Conservation (phyloP, 2,329 filamentous ascomycete genomes). For the Plectosphaerella sp. region DNA sequence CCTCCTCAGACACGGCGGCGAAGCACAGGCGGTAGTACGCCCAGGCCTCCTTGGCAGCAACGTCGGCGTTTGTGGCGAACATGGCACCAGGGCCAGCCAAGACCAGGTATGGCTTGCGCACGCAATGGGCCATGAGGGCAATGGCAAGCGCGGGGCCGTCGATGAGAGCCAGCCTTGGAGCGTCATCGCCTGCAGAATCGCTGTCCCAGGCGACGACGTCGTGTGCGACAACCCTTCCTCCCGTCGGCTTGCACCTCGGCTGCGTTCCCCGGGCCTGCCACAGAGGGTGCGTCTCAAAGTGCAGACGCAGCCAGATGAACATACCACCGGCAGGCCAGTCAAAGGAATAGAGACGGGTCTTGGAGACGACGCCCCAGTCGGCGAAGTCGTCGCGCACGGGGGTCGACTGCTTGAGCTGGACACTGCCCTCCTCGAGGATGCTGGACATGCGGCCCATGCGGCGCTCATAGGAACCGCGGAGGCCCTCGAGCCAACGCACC, state of each 20-base stretch:
- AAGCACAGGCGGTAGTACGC: conserved; percentile 78
- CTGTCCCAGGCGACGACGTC: neutral
- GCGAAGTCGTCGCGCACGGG: conserved; percentile 37
- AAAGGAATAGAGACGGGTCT: conserved; percentile 71
- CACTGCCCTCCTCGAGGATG: conserved; percentile 64
- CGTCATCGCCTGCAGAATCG: neutral
- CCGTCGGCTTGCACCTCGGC: neutral
- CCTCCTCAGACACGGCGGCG: conserved; percentile 71
- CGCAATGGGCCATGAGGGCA: conserved; percentile 69
- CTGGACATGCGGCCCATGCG: conserved; percentile 78
- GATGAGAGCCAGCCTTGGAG: conserved; percentile 34
- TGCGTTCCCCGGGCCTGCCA: conserved; percentile 32
- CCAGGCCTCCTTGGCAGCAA: conserved; percentile 58
- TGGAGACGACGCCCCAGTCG: conserved; percentile 73
- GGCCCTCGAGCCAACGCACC: conserved; percentile 85
- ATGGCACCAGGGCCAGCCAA: conserved; percentile 67
- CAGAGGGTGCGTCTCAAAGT: conserved; percentile 71
- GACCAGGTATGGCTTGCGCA: conserved; percentile 63
- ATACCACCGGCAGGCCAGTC: conserved; percentile 81
- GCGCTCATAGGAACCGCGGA: conserved; percentile 78
- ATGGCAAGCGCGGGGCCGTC: conserved; percentile 51
- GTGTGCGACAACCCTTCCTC: neutral
- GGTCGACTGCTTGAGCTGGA: conserved; percentile 59
- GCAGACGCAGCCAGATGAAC: conserved; percentile 80
- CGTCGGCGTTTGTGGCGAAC: conserved; percentile 64